These are phyloP conservation scores for Euphrasia confusa DNA, from an alignment of 257 asterid species.

Conservation along the genomic window DNA sequence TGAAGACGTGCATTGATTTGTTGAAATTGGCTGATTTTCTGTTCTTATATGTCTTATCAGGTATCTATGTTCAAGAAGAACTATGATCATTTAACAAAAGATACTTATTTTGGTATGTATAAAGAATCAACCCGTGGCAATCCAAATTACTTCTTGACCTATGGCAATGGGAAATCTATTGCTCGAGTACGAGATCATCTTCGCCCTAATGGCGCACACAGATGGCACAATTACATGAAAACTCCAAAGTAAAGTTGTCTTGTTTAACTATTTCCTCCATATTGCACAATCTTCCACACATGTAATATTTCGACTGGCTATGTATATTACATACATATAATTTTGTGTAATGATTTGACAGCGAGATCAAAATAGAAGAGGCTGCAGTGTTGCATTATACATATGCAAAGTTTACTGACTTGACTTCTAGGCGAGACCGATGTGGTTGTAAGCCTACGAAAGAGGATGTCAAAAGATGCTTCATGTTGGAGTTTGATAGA, in stretches of 20 bases:
- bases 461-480: conserved; percentile 57
- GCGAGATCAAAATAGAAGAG: conserved; percentile 56
- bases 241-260: conserved; percentile 43
- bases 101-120: conserved; percentile 45
- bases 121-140: conserved; percentile 31
- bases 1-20: too few species aligned
- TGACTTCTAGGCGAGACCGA: conserved; percentile 61
- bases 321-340: too few species aligned
- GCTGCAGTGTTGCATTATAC: conserved; percentile 69
- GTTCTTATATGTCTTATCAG: conserved; percentile 22
- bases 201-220: conserved; percentile 73
- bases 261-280: neutral
- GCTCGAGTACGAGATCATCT: conserved; percentile 69
- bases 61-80: conserved; percentile 75
- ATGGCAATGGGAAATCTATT: conserved; percentile 53
- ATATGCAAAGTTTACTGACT: conserved; percentile 59
- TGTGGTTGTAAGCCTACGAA: conserved; percentile 66
- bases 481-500: conserved; percentile 67
- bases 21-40: neutral
- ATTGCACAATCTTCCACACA: neutral
- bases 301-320: too few species aligned
- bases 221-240: conserved; percentile 77
- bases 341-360: conserved; percentile 7
- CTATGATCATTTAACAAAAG: conserved; percentile 48
- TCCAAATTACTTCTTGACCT: neutral